Conservation (phyloP, 371 early-diverging fungal genomes). For the Mucor plumbeus region DNA sequence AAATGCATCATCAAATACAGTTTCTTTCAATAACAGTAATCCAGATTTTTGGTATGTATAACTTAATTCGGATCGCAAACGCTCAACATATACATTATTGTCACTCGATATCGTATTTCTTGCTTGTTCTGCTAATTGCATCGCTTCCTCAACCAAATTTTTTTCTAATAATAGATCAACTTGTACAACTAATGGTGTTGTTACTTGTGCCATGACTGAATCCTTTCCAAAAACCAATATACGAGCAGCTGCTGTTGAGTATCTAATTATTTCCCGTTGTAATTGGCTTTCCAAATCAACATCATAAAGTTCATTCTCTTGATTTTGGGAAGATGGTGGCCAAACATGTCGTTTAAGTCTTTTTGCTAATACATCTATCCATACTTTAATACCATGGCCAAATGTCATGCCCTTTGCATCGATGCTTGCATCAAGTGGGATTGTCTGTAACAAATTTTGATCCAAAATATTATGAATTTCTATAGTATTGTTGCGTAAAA, state of each 20-base stretch:
- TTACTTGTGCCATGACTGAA: conserved; percentile 66
- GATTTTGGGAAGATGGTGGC: conserved; percentile 28
- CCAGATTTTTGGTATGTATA: conserved; percentile 75
- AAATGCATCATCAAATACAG: conserved; percentile 76
- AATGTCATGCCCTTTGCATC: conserved; percentile 59
- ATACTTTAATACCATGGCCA: conserved; percentile 57
- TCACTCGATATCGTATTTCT: conserved; percentile 51
- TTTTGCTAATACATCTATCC: conserved; percentile 46
- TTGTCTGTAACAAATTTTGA: conserved; percentile 67
- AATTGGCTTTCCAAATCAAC: conserved; percentile 31
- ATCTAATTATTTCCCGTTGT: conserved; percentile 41
- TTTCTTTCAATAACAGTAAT: conserved; percentile 64
- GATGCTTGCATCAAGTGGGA: conserved; percentile 52
- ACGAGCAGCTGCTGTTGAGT: conserved; percentile 58
- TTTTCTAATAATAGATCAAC: conserved; percentile 59
- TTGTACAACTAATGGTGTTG: conserved; percentile 66
- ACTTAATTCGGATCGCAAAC: conserved; percentile 55
- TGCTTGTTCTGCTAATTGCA: conserved; percentile 60
- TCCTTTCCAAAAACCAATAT: conserved; percentile 69
- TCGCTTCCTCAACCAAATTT: conserved; percentile 58
- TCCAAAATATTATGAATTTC: conserved; percentile 80
- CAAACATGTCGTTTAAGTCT: conserved; percentile 43
- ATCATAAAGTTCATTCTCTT: conserved; percentile 35
- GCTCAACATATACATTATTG: conserved; percentile 45
- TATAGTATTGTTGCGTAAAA: conserved; percentile 70